These are phyloP conservation scores for Apiosordaria backusii DNA, from an alignment of 495 filamentous ascomycete genomes.

Conservation along the genomic window DNA sequence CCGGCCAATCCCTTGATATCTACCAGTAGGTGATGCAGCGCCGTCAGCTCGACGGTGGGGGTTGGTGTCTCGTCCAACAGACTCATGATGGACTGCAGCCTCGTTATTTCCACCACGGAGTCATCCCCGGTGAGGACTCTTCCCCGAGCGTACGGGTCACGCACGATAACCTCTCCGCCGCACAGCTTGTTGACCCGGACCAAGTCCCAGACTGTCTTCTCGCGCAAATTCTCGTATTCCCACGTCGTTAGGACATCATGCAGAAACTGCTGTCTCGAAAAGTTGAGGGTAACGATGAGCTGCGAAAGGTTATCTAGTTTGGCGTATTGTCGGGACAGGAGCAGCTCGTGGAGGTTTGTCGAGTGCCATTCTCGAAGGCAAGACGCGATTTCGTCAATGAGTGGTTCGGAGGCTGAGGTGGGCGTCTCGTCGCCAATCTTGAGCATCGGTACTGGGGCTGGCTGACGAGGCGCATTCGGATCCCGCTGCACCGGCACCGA, in stretches of 20 bases:
- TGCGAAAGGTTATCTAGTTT: constrained; percentile 76
- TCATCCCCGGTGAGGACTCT: constrained; percentile 87
- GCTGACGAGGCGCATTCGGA: constrained; percentile 66
- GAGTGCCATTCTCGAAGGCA: constrained; percentile 98
- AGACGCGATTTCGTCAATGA: constrained; percentile 96
- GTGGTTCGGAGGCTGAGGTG: constrained; percentile 78
- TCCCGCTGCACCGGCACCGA: constrained; percentile 45
- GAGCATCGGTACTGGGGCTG: constrained; percentile 92
- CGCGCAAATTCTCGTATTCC: constrained; percentile 71
- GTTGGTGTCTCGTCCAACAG: constrained; percentile 76
- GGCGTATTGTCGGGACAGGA: constrained; percentile 75
- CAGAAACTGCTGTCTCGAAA: constrained; percentile 80
- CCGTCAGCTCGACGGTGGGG: constrained; percentile 60
- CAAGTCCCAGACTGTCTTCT: constrained; percentile 91
- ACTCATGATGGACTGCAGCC: constrained; percentile 92
- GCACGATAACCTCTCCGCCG: constrained; percentile 85
- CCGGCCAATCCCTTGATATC: constrained; percentile 78
- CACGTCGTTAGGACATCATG: constrained; percentile 86
- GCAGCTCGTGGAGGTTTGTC: constrained; percentile 90
- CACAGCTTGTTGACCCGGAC: constrained; percentile 92
- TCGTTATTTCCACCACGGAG: constrained; percentile 86
- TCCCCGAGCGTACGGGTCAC: constrained; percentile 78
- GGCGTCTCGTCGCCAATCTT: constrained; percentile 96
- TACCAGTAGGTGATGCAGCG: constrained; percentile 79
- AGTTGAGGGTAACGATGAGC: constrained; percentile 74